Base-by-base conservation (phyloP, 2,329 filamentous ascomycete genomes). In the Sclerotinia glacialis region DNA sequence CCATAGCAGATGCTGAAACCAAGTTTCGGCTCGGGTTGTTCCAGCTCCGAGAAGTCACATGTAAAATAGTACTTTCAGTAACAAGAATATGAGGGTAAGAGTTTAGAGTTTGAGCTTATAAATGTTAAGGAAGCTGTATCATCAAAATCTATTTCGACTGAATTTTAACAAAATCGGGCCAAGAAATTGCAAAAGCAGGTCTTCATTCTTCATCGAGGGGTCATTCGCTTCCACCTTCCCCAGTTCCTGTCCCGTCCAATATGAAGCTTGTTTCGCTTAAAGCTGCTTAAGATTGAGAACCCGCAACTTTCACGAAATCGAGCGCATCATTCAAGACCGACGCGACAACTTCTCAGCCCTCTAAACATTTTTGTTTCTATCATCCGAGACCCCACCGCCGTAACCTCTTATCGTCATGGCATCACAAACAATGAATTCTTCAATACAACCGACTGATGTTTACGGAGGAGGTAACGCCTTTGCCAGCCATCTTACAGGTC, bases 391-490 rank as follows among this genome's bases (percentile, higher is more conserved):
- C 5, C 16, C 42, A 60, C 12, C 31, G 16, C 44, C 42, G 14
- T 28, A 26, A n/a, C 44, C 16, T 42, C 21, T 31, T 42, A 5
- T 55, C 18, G 67, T 34, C 49, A 86, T 86, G 85, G 82, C 84
- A 68, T 84, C 86, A 77, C 82, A 86, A 78, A 82, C 83, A 67
- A 75, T 87, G 71, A 81, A 80, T 55, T 82, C 84, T 73, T 80
- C 84, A 74, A 80, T 80, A 70, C 83, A 83, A 77, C 85, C 85
- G 69, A 86, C 84, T 67, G 85, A 88, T 75, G 82, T 86, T 68
- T 88, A 88, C 71, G 85, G 85, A 72, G 85, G 85, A 83, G 85
- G 85, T 87, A 76, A 70, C 76, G 67, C 52, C 28, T 26, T 28
- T 46, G 63, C 61, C 44, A 65, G 47, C 49, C 61, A 37, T 55